Base-by-base conservation (phyloP, 768 basidiomycete species). In the Suillus alpinus region DNA sequence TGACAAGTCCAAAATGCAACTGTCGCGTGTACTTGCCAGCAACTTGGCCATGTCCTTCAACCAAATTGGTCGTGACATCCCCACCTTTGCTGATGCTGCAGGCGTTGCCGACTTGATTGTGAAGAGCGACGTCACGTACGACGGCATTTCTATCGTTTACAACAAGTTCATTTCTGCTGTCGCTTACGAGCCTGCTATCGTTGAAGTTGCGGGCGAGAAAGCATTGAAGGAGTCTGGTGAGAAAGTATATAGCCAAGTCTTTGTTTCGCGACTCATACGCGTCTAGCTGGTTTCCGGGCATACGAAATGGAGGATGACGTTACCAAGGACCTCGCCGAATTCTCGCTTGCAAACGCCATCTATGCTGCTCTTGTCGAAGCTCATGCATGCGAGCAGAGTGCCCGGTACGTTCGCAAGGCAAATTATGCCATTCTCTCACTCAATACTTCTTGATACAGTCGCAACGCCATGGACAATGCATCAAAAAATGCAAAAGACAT, bases 401-500 rank as follows among this genome's bases (percentile, higher is more conserved):
- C 92, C 69, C 92, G 91, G 92, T 94, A 76, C 39, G 71, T 78
- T 39, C 3, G 7, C 61, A 52, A 50, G 20, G 46, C 44, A 46
- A 34, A 61, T 6, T 47, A 52, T 1, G 13, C 29, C 63, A 41
- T 63, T 53, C 36, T 34, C 8, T 23, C 31, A 46, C 43, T 26
- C 46, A 60, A 36, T 8, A 13, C 9, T 41, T 14, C 9, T 8
- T 43, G 26, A 44, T 23, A 59, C 60, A 68, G 96, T 76, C 90
- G 96, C 67, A 98, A 96, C 67, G 97, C 97, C 70, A 99, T 99
- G 97, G 97, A 98, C 86, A 98, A 94, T 72, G 96, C 96, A 52
- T 94, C 95, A 66, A 99, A 99, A 87, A 98, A 99, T 76, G 97
- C 97, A 60, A 80, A 78, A 37, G 95, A 95, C 77, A 97, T 98